Conservation (phyloP, 2,329 filamentous ascomycete species). For the Fusarium oxysporum region DNA sequence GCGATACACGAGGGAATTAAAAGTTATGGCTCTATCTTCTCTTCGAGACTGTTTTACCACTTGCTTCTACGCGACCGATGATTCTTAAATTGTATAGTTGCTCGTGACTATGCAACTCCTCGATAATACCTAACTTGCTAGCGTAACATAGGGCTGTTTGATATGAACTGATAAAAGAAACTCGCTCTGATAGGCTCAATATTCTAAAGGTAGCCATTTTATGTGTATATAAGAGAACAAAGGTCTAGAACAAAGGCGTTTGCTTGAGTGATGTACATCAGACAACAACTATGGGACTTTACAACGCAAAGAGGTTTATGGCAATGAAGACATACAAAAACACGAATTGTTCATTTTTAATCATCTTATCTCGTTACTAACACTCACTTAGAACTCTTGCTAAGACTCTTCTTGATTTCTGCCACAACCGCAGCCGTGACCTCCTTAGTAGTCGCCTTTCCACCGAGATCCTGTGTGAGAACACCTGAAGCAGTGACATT, state of each 20-base stretch:
- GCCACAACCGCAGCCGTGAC: slow-evolving; percentile 51
- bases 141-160: not conserved
- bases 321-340: not conserved
- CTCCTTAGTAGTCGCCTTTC: slow-evolving; percentile 53
- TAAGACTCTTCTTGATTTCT: slow-evolving; percentile 36
- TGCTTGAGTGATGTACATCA: not conserved
- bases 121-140: too few relatives aligned
- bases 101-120: not conserved
- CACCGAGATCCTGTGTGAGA: slow-evolving; percentile 66
- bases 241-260: not conserved
- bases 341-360: not conserved
- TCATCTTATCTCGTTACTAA: not conserved
- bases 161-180: rapidly evolving
- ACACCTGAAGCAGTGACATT: slow-evolving; percentile 63
- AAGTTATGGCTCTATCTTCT: not conserved
- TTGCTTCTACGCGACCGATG: not conserved
- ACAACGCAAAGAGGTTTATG: not conserved
- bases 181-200: rapidly evolving
- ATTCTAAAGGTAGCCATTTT: rapidly evolving
- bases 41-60: not conserved
- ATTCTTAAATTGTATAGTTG: not conserved
- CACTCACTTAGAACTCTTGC: slow-evolving; percentile 5
- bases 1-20: not conserved
- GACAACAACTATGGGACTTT: too few relatives aligned
- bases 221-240: not conserved